Evolutionary conservation across 1,284 basidiomycete species (phyloP), one percentile per base, ranked within the genome.

Genomic region (Pseudozyma pruni): DNA sequence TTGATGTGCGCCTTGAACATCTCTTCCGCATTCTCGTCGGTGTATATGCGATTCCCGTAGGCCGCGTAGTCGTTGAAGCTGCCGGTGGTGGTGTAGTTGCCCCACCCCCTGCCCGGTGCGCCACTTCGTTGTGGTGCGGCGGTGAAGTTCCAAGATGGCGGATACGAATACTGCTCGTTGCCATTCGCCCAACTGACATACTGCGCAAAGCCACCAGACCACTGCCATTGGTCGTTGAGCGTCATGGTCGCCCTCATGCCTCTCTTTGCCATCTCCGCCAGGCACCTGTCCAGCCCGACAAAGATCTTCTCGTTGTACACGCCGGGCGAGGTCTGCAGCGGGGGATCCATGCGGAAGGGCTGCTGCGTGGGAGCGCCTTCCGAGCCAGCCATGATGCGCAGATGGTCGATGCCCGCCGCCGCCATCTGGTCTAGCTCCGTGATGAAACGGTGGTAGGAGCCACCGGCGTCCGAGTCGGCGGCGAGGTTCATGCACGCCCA

Each of bases 401-500:
- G 56, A 37, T 74, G 69, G 38, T 76, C 75, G 43, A 76, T 57
- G 20, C 72, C 72, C 13, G 46, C 56, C 1, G 54, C 60, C 1
- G 53, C 47, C 43, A 76, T 54, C 47, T 74, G 68, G 39, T 74
- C 55, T 16, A 76, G 54, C 48, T 76, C 73, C 6, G 17, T 51
- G 42, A 58, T 39, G 51, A 75, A 69, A 13, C 74, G 51, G 16
- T 38, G 11, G 27, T 66, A 25, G 17, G 52, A 41, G 2, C 74
- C 74, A 8, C 72, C 74, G 2, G 54, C 56, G 13, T 56, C 47
- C 4, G 45, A 29, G 27, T 59, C 57, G 7, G 74, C 73, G 8
- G 72, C 72, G 27, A 75, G 61, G 51, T 76, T 75, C 72, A 72
- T 76, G 40, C 51, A 60, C 9, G 57, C 44, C 66, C 61, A 62